Conservation (phyloP, 192 early-diverging fungal genomes). For the Rhizophagus sp. region DNA sequence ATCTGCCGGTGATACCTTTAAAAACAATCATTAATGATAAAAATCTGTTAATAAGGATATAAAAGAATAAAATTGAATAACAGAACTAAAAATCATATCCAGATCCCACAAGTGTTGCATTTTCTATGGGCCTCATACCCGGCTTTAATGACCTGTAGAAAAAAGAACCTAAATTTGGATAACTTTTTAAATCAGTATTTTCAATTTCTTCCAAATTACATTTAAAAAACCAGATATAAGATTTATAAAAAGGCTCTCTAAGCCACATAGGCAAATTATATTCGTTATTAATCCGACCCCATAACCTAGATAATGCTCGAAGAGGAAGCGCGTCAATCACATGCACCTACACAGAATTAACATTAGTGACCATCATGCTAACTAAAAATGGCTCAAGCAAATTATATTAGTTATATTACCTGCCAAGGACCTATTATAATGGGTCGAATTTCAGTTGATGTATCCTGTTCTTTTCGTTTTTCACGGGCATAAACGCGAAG, state of each 20-base stretch:
- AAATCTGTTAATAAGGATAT: background rate
- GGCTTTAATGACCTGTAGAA: conserved; percentile 91
- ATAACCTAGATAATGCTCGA: conserved; percentile 84
- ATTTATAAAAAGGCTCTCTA: conserved; percentile 69
- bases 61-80: background rate
- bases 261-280: conserved; percentile 78
- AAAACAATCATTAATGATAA: background rate
- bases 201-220: conserved; percentile 96
- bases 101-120: conserved; percentile 61
- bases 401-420: conserved; percentile 37
- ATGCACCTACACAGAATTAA: conserved; percentile 61
- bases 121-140: conserved; percentile 69
- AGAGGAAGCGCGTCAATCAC: conserved; percentile 86
- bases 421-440: conserved; percentile 85
- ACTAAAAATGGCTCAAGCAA: conserved; percentile 1
- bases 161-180: conserved; percentile 86
- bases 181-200: conserved; percentile 73
- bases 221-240: conserved; percentile 85
- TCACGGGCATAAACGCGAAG: conserved; percentile 50
- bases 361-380: background rate
- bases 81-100: background rate
- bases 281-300: conserved; percentile 85
- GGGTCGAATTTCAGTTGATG: conserved; percentile 36
- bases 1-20: conserved; percentile 83
- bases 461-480: conserved; percentile 36